A percentile compares a stretch with the other conserved stretches of the same genome.
These are phyloP conservation scores for Pythium utonaiense DNA, from an alignment of 352 stramenopile genomes.

Conservation along the genomic window DNA sequence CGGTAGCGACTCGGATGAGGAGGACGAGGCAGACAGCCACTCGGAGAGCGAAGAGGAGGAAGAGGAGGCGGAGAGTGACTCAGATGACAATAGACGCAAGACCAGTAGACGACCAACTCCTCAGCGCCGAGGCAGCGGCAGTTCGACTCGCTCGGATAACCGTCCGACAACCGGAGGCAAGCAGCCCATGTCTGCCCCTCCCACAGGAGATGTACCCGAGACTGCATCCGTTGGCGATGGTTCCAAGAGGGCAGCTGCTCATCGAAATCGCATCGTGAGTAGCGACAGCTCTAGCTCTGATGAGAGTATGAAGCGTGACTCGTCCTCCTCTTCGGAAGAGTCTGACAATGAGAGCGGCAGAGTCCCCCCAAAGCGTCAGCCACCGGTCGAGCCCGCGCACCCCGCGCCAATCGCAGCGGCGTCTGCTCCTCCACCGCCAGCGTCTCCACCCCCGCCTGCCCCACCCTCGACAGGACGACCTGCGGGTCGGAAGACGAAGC, in stretches of 20 bases:
- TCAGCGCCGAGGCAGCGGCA: slow-evolving; percentile 1
- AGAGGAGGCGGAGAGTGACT: slow-evolving; percentile 19
- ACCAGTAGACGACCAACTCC: not conserved
- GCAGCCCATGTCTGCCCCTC: not conserved
- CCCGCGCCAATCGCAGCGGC: not conserved
- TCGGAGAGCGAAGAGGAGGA: slow-evolving; percentile 24
- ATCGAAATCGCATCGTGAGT: slow-evolving; percentile 30
- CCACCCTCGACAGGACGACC: slow-evolving; percentile 7
- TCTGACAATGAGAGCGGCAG: slow-evolving; percentile 5
- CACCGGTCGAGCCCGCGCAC: not conserved
- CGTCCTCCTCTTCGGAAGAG: slow-evolving; percentile 22
- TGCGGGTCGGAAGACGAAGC: too few relatives aligned
- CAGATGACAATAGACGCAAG: not conserved
- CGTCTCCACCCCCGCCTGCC: slow-evolving; percentile 22
- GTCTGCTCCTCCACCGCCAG: slow-evolving; percentile 12
- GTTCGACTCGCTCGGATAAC: not conserved
- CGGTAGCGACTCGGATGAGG: slow-evolving; percentile 19
- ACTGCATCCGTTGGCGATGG: not conserved
- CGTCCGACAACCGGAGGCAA: not conserved
- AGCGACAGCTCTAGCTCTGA: slow-evolving; percentile 73
- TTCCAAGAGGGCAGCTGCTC: not conserved
- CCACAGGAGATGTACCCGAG: not conserved
- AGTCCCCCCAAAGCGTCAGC: not conserved
- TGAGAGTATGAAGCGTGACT: slow-evolving; percentile 30
- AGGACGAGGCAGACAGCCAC: slow-evolving; percentile 11